Evolutionary conservation across 805 yeast species (phyloP).

Genomic region (Kockiozyma suomiensis): DNA sequence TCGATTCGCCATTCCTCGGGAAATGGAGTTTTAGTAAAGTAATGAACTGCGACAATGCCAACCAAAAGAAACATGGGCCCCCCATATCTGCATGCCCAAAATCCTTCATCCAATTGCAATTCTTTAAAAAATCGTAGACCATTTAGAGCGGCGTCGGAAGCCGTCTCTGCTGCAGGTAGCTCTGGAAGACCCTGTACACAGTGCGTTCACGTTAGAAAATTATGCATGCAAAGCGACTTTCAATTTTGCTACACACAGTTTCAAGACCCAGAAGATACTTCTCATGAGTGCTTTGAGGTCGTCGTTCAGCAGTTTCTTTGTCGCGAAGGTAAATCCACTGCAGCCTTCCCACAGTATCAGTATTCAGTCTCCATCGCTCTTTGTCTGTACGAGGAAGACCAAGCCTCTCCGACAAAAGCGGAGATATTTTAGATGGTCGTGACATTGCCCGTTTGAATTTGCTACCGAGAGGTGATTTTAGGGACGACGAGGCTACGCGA

Average conservation of each 20-base stretch:
- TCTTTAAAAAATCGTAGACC: slow-evolving; percentile 70
- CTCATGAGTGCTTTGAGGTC: slow-evolving; percentile 55
- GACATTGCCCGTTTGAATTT: slow-evolving; percentile 8
- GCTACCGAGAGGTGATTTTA: not conserved
- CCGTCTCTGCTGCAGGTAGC: slow-evolving; percentile 43
- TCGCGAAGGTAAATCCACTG: slow-evolving; percentile 64
- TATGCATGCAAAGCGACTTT: too few species aligned
- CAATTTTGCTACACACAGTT: slow-evolving; percentile 14
- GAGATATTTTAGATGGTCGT: slow-evolving; percentile 6
- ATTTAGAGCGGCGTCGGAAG: slow-evolving; percentile 65
- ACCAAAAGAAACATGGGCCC: slow-evolving; percentile 98
- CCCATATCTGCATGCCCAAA: slow-evolving; percentile 87
- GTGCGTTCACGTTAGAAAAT: too few species aligned
- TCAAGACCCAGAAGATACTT: slow-evolving; percentile 56
- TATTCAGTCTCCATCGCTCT: slow-evolving; percentile 70
- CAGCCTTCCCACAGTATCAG: slow-evolving; percentile 62
- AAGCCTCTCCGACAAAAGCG: slow-evolving; percentile 59
- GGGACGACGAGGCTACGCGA: too few species aligned
- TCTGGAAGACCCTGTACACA: slow-evolving; percentile 43
- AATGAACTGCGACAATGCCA: slow-evolving; percentile 77
- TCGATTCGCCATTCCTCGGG: slow-evolving; percentile 69
- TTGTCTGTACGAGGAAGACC: slow-evolving; percentile 72
- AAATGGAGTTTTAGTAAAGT: slow-evolving; percentile 68
- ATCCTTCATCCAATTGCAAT: slow-evolving; percentile 78
- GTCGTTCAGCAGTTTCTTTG: slow-evolving; percentile 39